These are phyloP conservation scores for Balakata baccata DNA, from an alignment of 345 rosid species.

Conservation along the genomic window DNA sequence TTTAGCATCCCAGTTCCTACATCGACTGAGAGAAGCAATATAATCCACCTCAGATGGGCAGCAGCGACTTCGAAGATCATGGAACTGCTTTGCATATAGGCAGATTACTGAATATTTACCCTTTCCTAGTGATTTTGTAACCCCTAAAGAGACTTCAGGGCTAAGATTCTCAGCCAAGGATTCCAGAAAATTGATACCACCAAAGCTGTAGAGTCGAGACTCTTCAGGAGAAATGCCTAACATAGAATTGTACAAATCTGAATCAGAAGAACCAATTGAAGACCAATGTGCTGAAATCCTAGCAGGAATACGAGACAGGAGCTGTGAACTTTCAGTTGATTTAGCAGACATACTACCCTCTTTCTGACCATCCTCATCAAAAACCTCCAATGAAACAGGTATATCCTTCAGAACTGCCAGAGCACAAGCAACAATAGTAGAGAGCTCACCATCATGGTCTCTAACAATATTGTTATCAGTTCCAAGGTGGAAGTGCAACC, in stretches of 20 bases:
- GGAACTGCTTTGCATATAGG: conserved; percentile 69
- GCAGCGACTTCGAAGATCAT: conserved; percentile 60
- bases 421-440: conserved; percentile 89
- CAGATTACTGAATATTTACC: conserved; percentile 76
- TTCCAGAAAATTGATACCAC: conserved; percentile 65
- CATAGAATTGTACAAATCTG: conserved; percentile 41
- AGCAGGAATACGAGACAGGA: conserved; percentile 36
- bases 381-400: conserved; percentile 25
- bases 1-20: conserved; percentile 90
- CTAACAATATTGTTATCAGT: conserved; percentile 55
- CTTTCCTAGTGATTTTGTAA: conserved; percentile 56
- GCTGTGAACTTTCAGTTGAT: conserved; percentile 31
- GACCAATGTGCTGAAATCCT: conserved; percentile 50
- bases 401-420: conserved; percentile 51
- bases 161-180: conserved; percentile 43
- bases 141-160: conserved; percentile 63
- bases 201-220: conserved; percentile 64
- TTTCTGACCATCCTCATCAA: conserved; percentile 31
- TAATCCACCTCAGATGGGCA: conserved; percentile 79
- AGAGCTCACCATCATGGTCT: conserved; percentile 85
- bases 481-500: conserved; percentile 66
- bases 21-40: conserved; percentile 82
- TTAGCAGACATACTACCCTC: conserved; percentile 29
- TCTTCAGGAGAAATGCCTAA: conserved; percentile 46
- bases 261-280: conserved; percentile 52